A percentile compares a stretch with the other conserved stretches of the same genome.
Evolutionary conservation across 2,329 filamentous ascomycete genomes (phyloP).

Genomic region (Ophidiomyces ophidiicola): DNA sequence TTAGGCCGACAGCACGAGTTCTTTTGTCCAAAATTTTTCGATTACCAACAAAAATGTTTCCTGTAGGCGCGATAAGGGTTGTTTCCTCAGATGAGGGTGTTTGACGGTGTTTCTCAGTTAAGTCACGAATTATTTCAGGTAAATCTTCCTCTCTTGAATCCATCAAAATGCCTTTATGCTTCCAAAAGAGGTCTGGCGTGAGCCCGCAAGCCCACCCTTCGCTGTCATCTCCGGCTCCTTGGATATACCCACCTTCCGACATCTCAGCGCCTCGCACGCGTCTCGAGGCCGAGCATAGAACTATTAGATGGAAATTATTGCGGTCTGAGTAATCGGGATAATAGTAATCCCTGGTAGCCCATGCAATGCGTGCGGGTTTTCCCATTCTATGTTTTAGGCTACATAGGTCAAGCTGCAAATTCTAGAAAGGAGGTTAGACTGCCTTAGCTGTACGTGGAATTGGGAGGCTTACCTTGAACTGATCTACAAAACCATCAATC

Average conservation of each 20-base stretch:
- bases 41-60: conserved; percentile 25
- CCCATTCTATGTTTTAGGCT: conserved; percentile 44
- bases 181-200: conserved; percentile 71
- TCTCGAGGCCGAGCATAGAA: conserved; percentile 76
- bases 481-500: conserved; percentile 45
- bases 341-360: conserved; percentile 59
- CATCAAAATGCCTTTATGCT: conserved; percentile 49
- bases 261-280: conserved; percentile 57
- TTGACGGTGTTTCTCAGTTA: conserved; percentile 27
- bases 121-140: conserved; percentile 37
- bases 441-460: not conserved
- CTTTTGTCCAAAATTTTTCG: conserved; percentile 23
- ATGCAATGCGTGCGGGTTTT: conserved; percentile 65
- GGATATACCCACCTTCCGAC: conserved; percentile 67
- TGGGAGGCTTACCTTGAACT: conserved; percentile 32
- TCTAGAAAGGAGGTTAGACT: conserved; percentile 31
- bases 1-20: conserved; percentile 35
- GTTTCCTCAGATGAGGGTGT: conserved; percentile 17
- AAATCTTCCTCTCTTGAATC: conserved; percentile 53
- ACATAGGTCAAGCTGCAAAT: conserved; percentile 49
- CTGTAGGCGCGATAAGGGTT: conserved; percentile 29
- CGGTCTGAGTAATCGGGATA: conserved; percentile 35
- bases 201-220: conserved; percentile 84
- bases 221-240: conserved; percentile 87
- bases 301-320: conserved; percentile 52